Base-by-base conservation (phyloP, 179 eudicot species). In the Beta macrorhiza region DNA sequence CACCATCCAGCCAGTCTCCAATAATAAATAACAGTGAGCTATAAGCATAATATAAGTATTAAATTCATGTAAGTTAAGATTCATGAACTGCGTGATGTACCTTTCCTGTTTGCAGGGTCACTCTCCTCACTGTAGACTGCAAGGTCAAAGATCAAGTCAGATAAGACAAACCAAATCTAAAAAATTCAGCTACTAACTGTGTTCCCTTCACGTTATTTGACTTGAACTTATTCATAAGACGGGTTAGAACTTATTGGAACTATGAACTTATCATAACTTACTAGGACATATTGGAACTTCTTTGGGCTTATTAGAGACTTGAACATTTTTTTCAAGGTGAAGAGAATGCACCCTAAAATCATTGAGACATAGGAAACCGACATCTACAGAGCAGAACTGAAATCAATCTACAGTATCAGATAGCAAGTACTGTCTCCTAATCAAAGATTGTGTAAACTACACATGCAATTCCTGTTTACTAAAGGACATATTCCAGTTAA, bases 91-190 rank as follows among this genome's bases (percentile, higher is more conserved):
- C 8, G 71, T 67, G 7, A 55, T 67, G 61, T 91, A 95, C 99
- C 99, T 93, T 88, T 62, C 99, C 98, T n/a, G 93, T 88, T 82
- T 80, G 88, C 80, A 95, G 86, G 74, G 83, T 89, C 64, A 93
- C 99, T 89, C 83, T 92, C 79, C 99, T 90, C 76, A 95, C 91
- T 20, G 98, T 85, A 76, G 99, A 95, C 99, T 95, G 97, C 88
- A 89, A 84, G 53, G 67, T 81, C 20, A 75, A 81, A 82, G 14
- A n/a, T 25, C 77, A n/a, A 61, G 79, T 78, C 45, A 82, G 65
- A 57, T 13, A 42, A 65, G 77, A 78, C 59, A 37, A 6, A 9
- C 8, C 2, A 25, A 56, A 56, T 52, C 63, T 20, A 10, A 61
- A 64, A 44, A 17, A 63, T 14, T 58, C 16, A 72, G 49, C 14